Percentiles rank a stretch among this genome's conserved stretches.
Evolutionary conservation across 345 rosid species (phyloP).

Genomic region (Streptanthus diversifolius): DNA sequence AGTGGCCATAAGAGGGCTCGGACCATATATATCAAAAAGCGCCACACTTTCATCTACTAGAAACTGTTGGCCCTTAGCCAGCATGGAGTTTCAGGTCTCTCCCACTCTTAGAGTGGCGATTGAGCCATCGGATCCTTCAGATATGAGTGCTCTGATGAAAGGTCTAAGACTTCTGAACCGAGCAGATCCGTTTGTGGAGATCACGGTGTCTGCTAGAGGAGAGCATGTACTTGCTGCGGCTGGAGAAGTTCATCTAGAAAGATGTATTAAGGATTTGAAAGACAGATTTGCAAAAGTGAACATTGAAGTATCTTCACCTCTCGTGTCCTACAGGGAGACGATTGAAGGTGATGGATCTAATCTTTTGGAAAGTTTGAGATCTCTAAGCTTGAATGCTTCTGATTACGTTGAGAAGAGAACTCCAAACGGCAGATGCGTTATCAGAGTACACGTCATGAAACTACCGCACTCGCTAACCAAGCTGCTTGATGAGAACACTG

Average conservation of each 20-base stretch:
- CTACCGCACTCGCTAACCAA: conserved; percentile 71
- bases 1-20: conserved; percentile 91
- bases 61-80: conserved; percentile 93
- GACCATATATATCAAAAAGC: conserved; percentile 84
- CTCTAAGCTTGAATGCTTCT: conserved; percentile 42
- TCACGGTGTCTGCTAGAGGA: conserved; percentile 83
- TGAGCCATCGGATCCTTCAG: conserved; percentile 91
- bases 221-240: conserved; percentile 95
- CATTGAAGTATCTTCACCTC: conserved; percentile 83
- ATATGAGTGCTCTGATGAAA: conserved; percentile 71
- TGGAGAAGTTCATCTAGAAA: conserved; percentile 93
- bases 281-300: conserved; percentile 90
- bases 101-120: conserved; percentile 90
- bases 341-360: conserved; percentile 63
- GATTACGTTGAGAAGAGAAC: conserved; percentile 75
- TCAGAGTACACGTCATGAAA: conserved; percentile 76
- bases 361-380: conserved; percentile 59
- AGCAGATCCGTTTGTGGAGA: conserved; percentile 94
- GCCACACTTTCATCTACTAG: conserved; percentile 87
- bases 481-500: conserved; percentile 78
- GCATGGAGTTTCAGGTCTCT: conserved; percentile 89
- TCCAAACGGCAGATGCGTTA: conserved; percentile 66
- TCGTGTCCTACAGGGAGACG: conserved; percentile 86
- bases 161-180: conserved; percentile 83
- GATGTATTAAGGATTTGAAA: conserved; percentile 83